Percentiles rank a stretch among this genome's conserved stretches.
Evolutionary conservation across 768 basidiomycete species (phyloP).

Genomic region (Ramaria sp.): DNA sequence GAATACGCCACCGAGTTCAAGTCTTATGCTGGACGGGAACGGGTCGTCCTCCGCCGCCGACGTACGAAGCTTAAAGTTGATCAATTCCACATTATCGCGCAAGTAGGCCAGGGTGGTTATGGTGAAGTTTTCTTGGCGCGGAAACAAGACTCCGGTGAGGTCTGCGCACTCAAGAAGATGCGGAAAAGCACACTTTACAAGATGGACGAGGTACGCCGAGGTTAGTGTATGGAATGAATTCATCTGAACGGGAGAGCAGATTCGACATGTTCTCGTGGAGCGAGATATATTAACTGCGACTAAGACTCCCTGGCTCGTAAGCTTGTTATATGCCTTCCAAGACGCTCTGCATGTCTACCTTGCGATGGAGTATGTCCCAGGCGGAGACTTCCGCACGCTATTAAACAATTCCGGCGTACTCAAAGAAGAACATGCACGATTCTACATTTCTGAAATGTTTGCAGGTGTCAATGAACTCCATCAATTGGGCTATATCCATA

Average conservation of each 20-base stretch:
- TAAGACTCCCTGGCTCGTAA: constrained; percentile 95
- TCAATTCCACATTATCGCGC: constrained; percentile 96
- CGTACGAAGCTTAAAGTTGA: constrained; percentile 87
- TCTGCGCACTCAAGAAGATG: constrained; percentile 98
- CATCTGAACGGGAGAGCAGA: constrained; percentile 30
- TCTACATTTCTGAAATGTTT: constrained; percentile 99
- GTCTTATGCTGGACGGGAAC: constrained; percentile 89
- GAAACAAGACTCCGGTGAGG: constrained; percentile 91
- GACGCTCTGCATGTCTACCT: constrained; percentile 86
- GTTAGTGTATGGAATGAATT: neutral
- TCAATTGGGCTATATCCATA: constrained; percentile 96
- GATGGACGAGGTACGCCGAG: constrained; percentile 80
- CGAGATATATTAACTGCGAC: constrained; percentile 96
- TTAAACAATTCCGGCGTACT: constrained; percentile 96
- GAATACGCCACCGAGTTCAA: constrained; percentile 76
- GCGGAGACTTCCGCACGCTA: constrained; percentile 95
- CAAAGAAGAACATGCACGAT: constrained; percentile 93
- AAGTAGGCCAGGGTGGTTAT: constrained; percentile 98
- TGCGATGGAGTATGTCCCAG: constrained; percentile 99
- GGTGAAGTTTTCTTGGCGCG: constrained; percentile 95
- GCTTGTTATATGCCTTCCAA: constrained; percentile 93
- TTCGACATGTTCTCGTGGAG: constrained; percentile 96
- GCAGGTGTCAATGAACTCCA: constrained; percentile 87
- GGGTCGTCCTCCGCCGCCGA: constrained; percentile 84
- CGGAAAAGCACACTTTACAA: constrained; percentile 86